Percentiles rank a stretch among this genome's conserved stretches.
Evolutionary conservation across 257 asterid species (phyloP).

Genomic region (Forsythia suspensa): DNA sequence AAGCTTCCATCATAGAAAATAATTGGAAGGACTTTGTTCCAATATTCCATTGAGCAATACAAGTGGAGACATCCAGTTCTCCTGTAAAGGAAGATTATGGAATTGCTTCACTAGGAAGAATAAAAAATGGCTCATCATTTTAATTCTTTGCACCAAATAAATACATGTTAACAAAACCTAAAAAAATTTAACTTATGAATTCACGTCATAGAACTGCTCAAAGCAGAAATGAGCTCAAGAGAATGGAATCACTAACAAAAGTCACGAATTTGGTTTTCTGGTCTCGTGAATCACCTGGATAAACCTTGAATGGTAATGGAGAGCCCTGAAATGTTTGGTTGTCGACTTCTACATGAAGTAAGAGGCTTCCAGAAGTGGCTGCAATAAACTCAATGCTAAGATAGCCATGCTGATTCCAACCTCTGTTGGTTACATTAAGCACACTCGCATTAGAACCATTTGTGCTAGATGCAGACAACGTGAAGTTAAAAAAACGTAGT

Average conservation of each 20-base stretch:
- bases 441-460: conserved; percentile 45
- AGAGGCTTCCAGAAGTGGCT: conserved; percentile 61
- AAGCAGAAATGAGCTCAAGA: neutral
- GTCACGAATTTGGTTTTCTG: neutral
- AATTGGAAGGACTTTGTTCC: conserved; percentile 67
- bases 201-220: neutral
- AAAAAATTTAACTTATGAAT: neutral
- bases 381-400: conserved; percentile 52
- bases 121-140: neutral
- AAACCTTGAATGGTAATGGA: conserved; percentile 64
- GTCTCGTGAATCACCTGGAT: conserved; percentile 59
- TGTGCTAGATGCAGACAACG: conserved; percentile 36
- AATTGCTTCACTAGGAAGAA: neutral
- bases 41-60: conserved; percentile 45
- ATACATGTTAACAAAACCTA: neutral
- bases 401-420: conserved; percentile 60
- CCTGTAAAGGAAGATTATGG: conserved; percentile 44
- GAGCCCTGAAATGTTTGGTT: conserved; percentile 66
- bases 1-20: conserved; percentile 76
- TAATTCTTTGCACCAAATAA: neutral
- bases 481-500: conserved; percentile 37
- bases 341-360: conserved; percentile 58
- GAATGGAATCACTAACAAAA: neutral
- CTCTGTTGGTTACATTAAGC: conserved; percentile 44
- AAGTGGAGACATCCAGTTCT: conserved; percentile 50